A percentile compares a stretch with the other conserved stretches of the same genome.
These are phyloP conservation scores for Salix viminalis DNA, from an alignment of 345 rosid genomes.

Conservation along the genomic window DNA sequence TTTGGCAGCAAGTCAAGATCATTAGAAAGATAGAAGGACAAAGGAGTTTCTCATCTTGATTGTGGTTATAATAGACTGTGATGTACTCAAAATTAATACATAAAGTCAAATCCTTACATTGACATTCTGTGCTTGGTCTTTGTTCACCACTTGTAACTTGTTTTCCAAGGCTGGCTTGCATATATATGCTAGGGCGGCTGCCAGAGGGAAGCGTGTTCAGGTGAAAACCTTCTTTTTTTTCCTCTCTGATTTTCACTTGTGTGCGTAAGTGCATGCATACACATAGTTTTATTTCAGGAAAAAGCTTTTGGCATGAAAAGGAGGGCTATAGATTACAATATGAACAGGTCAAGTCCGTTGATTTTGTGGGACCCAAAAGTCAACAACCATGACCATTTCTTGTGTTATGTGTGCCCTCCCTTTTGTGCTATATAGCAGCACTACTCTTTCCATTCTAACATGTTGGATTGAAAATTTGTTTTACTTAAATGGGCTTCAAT, in stretches of 20 bases:
- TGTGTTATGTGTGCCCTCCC: neutral
- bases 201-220: slow-evolving; percentile 94
- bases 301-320: neutral
- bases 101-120: neutral
- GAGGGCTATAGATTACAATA: neutral
- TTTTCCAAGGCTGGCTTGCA: slow-evolving; percentile 88
- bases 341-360: neutral
- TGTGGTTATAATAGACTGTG: neutral
- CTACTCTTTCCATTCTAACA: neutral
- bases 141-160: neutral
- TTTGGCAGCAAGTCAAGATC: neutral
- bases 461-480: too few relatives aligned
- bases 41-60: neutral
- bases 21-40: neutral
- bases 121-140: slow-evolving; percentile 11
- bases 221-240: slow-evolving; percentile 31
- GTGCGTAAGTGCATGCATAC: neutral
- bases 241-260: neutral
- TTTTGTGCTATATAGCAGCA: slow-evolving; percentile 9
- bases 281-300: neutral
- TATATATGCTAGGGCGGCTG: slow-evolving; percentile 82
- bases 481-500: neutral
- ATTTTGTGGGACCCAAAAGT: neutral
- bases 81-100: neutral
- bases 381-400: neutral